phyloP scores from a whole-genome alignment of 345 rosid genomes.

The Citrus glauca region DNA sequence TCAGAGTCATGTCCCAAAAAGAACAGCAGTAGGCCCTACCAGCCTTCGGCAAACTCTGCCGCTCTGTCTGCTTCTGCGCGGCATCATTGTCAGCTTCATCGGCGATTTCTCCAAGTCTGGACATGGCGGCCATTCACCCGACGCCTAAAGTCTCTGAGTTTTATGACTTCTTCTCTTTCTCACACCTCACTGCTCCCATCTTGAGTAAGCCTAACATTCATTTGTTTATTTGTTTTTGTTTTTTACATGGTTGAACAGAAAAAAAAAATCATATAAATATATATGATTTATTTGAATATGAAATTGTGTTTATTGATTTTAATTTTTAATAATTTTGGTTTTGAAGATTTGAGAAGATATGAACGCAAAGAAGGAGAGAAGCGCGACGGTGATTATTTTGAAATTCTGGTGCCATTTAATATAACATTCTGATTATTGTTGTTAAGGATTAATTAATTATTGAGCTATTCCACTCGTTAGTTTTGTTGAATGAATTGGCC shows the following conservation, averaged over 20 bases:
- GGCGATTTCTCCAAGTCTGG: too few relatives aligned
- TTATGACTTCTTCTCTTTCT: too few relatives aligned
- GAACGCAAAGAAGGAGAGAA: conserved; percentile 32
- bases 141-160: too few relatives aligned
- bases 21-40: conserved; percentile 4
- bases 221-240: too few relatives aligned
- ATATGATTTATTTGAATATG: neutral
- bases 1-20: conserved; percentile 35
- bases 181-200: too few relatives aligned
- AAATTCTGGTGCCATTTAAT: conserved; percentile 40
- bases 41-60: neutral
- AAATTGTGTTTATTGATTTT: neutral
- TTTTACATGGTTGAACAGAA: too few relatives aligned
- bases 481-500: neutral
- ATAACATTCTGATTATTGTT: too few relatives aligned
- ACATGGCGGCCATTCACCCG: too few relatives aligned
- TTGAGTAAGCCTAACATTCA: too few relatives aligned
- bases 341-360: conserved; percentile 44
- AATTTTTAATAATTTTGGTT: neutral
- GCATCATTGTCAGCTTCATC: too few relatives aligned
- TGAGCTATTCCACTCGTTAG: neutral
- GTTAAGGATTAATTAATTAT: neutral
- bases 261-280: neutral
- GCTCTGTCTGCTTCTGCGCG: too few relatives aligned
- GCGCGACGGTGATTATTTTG: conserved; percentile 53